These are phyloP conservation scores for Quercus lobata DNA, from an alignment of 331 rosid species.

Conservation along the genomic window DNA sequence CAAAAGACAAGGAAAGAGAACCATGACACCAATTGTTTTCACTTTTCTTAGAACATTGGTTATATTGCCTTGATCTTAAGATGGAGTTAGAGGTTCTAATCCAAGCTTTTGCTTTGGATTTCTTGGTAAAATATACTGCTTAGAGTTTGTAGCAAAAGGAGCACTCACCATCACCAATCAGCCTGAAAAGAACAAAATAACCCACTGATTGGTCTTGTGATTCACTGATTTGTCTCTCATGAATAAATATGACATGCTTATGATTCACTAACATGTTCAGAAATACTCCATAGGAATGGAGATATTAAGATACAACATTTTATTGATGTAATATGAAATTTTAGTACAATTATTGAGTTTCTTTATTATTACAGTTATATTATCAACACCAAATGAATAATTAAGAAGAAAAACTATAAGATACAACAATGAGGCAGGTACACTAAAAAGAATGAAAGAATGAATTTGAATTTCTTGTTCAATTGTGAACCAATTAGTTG, in stretches of 20 bases:
- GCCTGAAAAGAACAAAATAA: too few relatives aligned
- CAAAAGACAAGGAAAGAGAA: background rate
- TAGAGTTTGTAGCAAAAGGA: background rate
- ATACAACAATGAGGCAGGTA: background rate
- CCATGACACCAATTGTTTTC: background rate
- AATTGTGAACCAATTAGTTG: conserved; percentile 13
- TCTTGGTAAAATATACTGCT: background rate
- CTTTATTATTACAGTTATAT: conserved; percentile 9
- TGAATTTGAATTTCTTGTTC: conserved; percentile 11
- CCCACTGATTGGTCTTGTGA: too few relatives aligned
- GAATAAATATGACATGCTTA: too few relatives aligned
- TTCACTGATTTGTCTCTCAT: background rate
- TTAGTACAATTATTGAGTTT: conserved; percentile 26
- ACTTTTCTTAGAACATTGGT: background rate
- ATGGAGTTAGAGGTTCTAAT: background rate
- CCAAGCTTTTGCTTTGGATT: background rate
- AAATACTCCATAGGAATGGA: background rate
- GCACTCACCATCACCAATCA: too few relatives aligned
- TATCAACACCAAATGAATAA: conserved; percentile 11
- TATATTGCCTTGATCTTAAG: too few relatives aligned
- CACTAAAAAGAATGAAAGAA: conserved; percentile 34
- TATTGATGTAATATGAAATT: conserved; percentile 20
- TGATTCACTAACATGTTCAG: background rate
- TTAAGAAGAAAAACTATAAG: conserved; percentile 1
- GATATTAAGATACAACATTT: background rate